These are phyloP conservation scores for Cladosporium halotolerans DNA, from an alignment of 2,329 filamentous ascomycete genomes.

Conservation along the genomic window DNA sequence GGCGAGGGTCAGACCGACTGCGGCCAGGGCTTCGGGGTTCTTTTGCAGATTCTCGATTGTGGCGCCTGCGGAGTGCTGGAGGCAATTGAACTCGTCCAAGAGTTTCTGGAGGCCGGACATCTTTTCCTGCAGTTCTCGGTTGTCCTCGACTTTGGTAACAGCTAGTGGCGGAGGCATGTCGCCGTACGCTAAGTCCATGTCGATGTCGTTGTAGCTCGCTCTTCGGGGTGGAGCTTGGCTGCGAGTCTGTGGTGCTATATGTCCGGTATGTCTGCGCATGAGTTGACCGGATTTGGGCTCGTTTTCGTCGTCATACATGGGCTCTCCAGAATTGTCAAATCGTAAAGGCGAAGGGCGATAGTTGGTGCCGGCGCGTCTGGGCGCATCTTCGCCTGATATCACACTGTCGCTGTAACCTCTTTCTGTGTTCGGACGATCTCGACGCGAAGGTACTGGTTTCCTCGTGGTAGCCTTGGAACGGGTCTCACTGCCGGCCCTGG, in stretches of 20 bases:
- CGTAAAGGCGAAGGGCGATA: conserved; percentile 27
- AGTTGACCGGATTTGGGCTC: conserved; percentile 35
- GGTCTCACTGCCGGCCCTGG: conserved; percentile 23
- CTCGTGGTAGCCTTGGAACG: conserved; percentile 16
- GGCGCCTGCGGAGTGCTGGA: conserved; percentile 74
- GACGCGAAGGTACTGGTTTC: conserved; percentile 21
- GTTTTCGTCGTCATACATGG: conserved; percentile 14
- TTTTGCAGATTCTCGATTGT: conserved; percentile 76
- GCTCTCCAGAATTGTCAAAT: conserved; percentile 18
- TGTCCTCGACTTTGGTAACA: conserved; percentile 41
- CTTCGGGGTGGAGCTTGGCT: conserved; percentile 26
- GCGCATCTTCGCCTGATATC: conserved; percentile 34
- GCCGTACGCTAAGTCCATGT: conserved; percentile 90
- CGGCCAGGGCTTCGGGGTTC: conserved; percentile 86
- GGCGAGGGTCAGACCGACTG: conserved; percentile 84
- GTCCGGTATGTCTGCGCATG: conserved; percentile 38
- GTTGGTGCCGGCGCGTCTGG: conserved; percentile 12
- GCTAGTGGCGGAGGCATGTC: conserved; percentile 65
- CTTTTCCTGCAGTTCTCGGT: conserved; percentile 59
- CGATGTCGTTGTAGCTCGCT: conserved; percentile 52
- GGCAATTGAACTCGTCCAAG: conserved; percentile 79
- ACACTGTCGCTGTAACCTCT: conserved; percentile 42
- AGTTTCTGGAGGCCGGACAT: conserved; percentile 69
- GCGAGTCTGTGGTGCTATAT: conserved; percentile 19
- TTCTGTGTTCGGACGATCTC: conserved; percentile 33